Conservation (phyloP, 2,329 filamentous ascomycete genomes). For the Cytospora piceicola region DNA sequence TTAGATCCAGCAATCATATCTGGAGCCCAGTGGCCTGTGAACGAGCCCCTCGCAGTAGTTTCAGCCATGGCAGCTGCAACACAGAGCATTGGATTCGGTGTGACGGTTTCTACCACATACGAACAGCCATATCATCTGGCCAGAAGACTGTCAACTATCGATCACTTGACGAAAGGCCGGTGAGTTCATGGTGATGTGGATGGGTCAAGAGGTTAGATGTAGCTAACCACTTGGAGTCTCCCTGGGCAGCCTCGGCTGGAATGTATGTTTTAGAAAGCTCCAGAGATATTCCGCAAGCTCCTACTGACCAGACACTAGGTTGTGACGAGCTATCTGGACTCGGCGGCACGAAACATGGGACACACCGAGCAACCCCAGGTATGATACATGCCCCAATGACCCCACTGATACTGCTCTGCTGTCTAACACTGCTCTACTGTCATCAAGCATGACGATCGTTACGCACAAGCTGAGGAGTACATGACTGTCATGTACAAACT, state of each 20-base stretch:
- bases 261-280: conserved; percentile 40
- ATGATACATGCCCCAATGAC: conserved; percentile 34
- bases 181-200: conserved; percentile 1
- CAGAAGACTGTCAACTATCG: conserved; percentile 65
- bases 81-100: conserved; percentile 68
- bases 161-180: conserved; percentile 68
- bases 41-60: conserved; percentile 66
- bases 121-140: conserved; percentile 71
- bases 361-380: conserved; percentile 54
- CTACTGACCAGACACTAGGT: conserved; percentile 43
- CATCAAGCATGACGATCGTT: conserved; percentile 65
- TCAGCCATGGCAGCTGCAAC: conserved; percentile 71
- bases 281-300: not conserved
- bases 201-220: not conserved
- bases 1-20: conserved; percentile 60
- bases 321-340: conserved; percentile 70
- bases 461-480: conserved; percentile 65
- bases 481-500: conserved; percentile 63
- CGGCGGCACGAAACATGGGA: conserved; percentile 66
- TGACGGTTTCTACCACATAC: conserved; percentile 70
- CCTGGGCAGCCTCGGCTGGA: conserved; percentile 50
- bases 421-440: conserved; percentile 50
- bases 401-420: too few relatives aligned
- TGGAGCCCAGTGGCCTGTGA: conserved; percentile 73
- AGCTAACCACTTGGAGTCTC: not conserved